A percentile compares a stretch with the other conserved stretches of the same genome.
Conservation (phyloP, 192 early-diverging fungal species). For the Endogone sp. region DNA sequence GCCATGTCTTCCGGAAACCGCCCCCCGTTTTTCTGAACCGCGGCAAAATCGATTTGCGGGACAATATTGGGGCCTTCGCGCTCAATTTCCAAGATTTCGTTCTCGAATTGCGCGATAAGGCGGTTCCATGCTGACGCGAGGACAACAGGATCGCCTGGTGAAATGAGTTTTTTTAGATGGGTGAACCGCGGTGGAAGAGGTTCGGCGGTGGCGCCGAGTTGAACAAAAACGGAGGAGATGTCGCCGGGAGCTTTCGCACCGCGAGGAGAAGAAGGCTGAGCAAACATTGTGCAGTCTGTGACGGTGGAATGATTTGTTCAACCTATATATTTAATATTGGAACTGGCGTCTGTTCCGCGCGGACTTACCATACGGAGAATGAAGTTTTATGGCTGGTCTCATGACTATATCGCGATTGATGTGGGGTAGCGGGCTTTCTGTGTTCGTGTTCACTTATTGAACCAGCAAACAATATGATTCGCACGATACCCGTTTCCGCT, state of each 20-base stretch:
- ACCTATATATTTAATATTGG: too few species aligned
- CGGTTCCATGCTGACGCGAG: constrained; percentile 10
- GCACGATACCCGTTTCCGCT: too few species aligned
- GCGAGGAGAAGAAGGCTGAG: background rate
- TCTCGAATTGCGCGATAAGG: constrained; percentile 6
- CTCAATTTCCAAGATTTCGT: constrained; percentile 16
- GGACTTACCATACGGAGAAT: too few species aligned
- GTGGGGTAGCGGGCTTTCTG: too few species aligned
- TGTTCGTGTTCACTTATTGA: too few species aligned
- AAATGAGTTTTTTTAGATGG: constrained; percentile 14
- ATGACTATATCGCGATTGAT: too few species aligned
- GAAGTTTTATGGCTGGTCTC: too few species aligned
- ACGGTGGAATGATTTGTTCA: too few species aligned
- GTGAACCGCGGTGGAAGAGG: constrained; percentile 17
- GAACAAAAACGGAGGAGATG: background rate
- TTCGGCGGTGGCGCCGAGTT: background rate
- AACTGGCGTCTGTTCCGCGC: too few species aligned
- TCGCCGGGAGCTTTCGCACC: background rate
- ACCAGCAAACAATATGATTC: too few species aligned
- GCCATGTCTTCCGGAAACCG: constrained; percentile 13
- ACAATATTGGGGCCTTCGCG: constrained; percentile 13
- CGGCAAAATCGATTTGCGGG: constrained; percentile 14
- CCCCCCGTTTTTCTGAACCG: constrained; percentile 14
- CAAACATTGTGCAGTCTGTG: background rate
- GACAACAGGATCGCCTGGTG: background rate